Base-by-base conservation (phyloP, 768 basidiomycete species). In the Agaricus blazei region DNA sequence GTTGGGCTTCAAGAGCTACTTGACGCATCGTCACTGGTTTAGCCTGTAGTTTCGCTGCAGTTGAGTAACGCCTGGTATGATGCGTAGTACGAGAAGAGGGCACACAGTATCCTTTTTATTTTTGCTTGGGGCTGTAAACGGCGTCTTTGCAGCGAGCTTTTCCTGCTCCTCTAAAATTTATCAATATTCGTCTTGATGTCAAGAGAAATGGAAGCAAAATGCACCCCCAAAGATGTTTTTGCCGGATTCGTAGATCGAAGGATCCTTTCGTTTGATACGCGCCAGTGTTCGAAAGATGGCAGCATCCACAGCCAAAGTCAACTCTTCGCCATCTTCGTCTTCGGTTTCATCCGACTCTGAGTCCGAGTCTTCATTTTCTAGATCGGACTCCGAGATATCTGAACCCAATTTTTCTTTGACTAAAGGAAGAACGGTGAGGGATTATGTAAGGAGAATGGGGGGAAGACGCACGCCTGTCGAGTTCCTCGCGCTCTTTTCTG, bases 321-420 rank as follows among this genome's bases (percentile, higher is more conserved):
- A 81, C 67, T 98, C 91, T 62, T 93, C 92, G 12, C 94, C 97
- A 55, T 96, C 90, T 64, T 94, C 90, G 66, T 98, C 95, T 65
- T 98, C 95, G 1, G 83, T 83, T 63, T 93, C 90, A 42, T 82
- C 86, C 28, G 81, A 80, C 65, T 92, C 89, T 0, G 86, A 88
- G 64, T 88, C 87, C 6, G 76, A 75, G 3, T 66, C 66, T n/a
- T 69, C 73, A 3, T 75, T 75, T 2, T 79, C 83, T 15, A 75
- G 75, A 1, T 73, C 77, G 19, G 71, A 72, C 11, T 77, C 75
- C 36, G 85, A 84, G 38, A 71, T 72, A 64, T 90, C 87, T 0
- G 88, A 88, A 23, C 90, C 88, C 67, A 94, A 92, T 70, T 93
- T 91, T 52, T 88, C 89, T 71, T 91, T 88, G 49, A 94, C 92